phyloP scores from a whole-genome alignment of 805 yeast species.

The Hermanozyma aechmeae region DNA sequence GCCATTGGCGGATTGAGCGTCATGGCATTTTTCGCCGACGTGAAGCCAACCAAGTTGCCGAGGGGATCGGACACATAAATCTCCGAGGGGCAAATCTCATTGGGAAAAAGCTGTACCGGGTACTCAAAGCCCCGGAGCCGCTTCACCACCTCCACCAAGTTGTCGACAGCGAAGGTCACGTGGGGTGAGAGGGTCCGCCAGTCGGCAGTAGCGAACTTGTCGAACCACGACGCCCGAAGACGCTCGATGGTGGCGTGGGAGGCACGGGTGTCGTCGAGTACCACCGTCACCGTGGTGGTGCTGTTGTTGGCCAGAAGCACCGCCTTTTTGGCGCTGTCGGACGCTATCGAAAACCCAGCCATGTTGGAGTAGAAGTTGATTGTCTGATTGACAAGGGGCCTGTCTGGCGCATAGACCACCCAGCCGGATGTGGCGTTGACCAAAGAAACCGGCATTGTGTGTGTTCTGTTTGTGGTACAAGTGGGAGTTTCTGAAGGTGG shows the following conservation, averaged over 20 bases:
- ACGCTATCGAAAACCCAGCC: slow-evolving; percentile 19
- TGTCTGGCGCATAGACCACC: slow-evolving; percentile 43
- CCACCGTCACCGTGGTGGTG: slow-evolving; percentile 11
- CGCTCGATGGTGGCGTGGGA: slow-evolving; percentile 11
- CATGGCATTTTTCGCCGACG: slow-evolving; percentile 50
- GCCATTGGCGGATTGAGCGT: slow-evolving; percentile 37
- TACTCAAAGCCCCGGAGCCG: slow-evolving; percentile 18
- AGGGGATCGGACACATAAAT: slow-evolving; percentile 60
- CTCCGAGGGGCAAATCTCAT: slow-evolving; percentile 65
- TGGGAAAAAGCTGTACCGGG: slow-evolving; percentile 56
- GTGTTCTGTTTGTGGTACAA: too few species aligned
- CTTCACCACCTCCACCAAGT: slow-evolving; percentile 28
- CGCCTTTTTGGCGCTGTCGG: slow-evolving; percentile 9
- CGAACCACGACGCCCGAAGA: slow-evolving; percentile 6
- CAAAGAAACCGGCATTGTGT: slow-evolving; percentile 21
- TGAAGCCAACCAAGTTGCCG: slow-evolving; percentile 75
- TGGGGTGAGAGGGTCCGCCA: slow-evolving; percentile 41
- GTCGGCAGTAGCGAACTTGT: slow-evolving; percentile 24
- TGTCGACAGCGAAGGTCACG: slow-evolving; percentile 36
- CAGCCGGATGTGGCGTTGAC: slow-evolving; percentile 51
- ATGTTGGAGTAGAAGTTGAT: slow-evolving; percentile 48
- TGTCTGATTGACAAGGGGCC: slow-evolving; percentile 34
- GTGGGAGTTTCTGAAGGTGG: too few species aligned
- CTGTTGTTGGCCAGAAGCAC: slow-evolving; percentile 16
- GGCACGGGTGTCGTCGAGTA: slow-evolving; percentile 8